Conservation (phyloP, 352 stramenopile genomes). For the Pythium pectinolyticum region DNA sequence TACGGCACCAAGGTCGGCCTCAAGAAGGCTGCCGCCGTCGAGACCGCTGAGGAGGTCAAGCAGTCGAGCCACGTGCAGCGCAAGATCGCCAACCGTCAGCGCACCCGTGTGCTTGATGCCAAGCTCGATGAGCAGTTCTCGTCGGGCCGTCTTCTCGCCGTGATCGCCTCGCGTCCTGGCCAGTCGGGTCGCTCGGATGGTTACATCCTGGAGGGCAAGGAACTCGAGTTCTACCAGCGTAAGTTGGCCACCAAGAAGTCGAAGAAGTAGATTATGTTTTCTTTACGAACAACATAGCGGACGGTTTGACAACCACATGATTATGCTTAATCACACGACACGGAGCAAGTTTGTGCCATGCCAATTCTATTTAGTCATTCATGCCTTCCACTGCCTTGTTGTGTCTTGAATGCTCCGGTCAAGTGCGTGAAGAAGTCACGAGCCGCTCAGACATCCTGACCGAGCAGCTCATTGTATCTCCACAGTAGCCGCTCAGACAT, state of each 20-base stretch:
- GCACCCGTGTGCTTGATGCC: conserved; percentile 90
- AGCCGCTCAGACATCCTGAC: too few relatives aligned
- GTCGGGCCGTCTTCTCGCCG: conserved; percentile 95
- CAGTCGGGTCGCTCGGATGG: conserved; percentile 98
- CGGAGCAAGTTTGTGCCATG: conserved; percentile 27
- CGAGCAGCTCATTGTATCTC: too few relatives aligned
- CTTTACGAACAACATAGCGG: conserved; percentile 18
- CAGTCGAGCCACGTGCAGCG: conserved; percentile 92
- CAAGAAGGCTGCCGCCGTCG: conserved; percentile 85
- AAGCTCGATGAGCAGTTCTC: conserved; percentile 97
- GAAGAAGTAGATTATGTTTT: conserved; percentile 85
- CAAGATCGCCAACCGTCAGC: conserved; percentile 94
- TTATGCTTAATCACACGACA: conserved; percentile 35
- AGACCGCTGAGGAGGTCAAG: conserved; percentile 86
- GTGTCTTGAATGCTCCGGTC: too few relatives aligned
- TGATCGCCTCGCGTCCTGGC: conserved; percentile 97
- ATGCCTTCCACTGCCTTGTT: neutral
- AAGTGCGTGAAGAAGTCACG: too few relatives aligned
- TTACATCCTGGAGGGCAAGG: conserved; percentile 99
- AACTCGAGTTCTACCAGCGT: conserved; percentile 99
- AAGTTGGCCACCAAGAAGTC: conserved; percentile 99
- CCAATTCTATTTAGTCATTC: conserved; percentile 11
- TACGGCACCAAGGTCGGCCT: conserved; percentile 94
- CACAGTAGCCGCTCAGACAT: too few relatives aligned
- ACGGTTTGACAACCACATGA: conserved; percentile 8